Evolutionary conservation across 345 rosid genomes (phyloP), one percentile per base, ranked within the genome.

Genomic region (Heritiera littoralis): DNA sequence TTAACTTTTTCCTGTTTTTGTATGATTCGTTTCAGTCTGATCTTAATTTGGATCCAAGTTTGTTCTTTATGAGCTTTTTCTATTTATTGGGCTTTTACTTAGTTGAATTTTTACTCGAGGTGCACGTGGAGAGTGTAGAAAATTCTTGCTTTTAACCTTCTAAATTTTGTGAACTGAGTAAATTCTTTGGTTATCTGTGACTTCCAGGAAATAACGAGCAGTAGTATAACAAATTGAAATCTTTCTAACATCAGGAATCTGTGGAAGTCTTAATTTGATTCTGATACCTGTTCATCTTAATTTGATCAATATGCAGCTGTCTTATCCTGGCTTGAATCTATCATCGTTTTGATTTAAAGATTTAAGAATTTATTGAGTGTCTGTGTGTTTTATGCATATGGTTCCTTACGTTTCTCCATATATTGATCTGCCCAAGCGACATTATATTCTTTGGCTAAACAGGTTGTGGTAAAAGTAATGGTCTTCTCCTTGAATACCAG

Each of bases 31-130:
- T 48, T 69, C 10, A 10, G 13, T 66, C 45, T 8, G 75, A 51
- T 71, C 60, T 49, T 71, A 7, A 71, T 51, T 71, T 49, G 43
- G 59, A 71, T 41, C 59, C 20, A 28, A 71, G 23, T 71, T 71
- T 71, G 55, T 71, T 14, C 10, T 51, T 51, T 49, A 6, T 14
- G 9, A 51, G 18, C 30, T 15, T 71, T 51, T 30, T 30, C 60
- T 51, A 14, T 18, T 51, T 40, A 6, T 51, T 71, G 35, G 74
- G 60, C 59, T 30, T 51, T 18, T 71, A 30, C 12, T 14, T 51
- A 7, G 43, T 71, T 30, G n/a, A 28, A 48, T 51, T 70, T 49
- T 49, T 70, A 15, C 30, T 49, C 49, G 43, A 28, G n/a, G 6
- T 46, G 18, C 40, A 28, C 28, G 8, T 28, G 13, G 41, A 49